Conservation (phyloP, 2,329 filamentous ascomycete species). For the Podosphaera leucotricha region DNA sequence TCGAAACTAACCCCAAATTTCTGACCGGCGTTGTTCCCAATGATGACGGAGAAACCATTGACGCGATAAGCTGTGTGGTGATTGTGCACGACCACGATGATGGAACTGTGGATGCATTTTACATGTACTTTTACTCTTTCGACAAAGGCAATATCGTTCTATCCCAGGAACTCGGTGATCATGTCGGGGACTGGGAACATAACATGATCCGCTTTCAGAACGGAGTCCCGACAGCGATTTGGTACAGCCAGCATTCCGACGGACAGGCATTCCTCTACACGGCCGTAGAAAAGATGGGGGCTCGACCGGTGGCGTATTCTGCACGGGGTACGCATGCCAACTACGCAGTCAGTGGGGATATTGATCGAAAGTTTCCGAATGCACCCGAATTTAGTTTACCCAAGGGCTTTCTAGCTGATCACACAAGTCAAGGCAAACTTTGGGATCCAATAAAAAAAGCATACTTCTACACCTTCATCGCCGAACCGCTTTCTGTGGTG, state of each 20-base stretch:
- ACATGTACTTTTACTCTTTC: slow-evolving; percentile 17
- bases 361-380: slow-evolving; percentile 34
- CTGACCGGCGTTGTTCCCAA: slow-evolving; percentile 30
- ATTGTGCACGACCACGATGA: slow-evolving; percentile 34
- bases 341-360: slow-evolving; percentile 33
- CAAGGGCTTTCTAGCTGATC: slow-evolving; percentile 26
- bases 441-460: slow-evolving; percentile 36
- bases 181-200: slow-evolving; percentile 45
- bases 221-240: slow-evolving; percentile 29
- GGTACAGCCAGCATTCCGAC: slow-evolving; percentile 37
- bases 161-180: slow-evolving; percentile 17
- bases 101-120: slow-evolving; percentile 18
- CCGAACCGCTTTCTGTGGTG: slow-evolving; percentile 10
- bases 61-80: slow-evolving; percentile 26
- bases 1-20: slow-evolving; percentile 23
- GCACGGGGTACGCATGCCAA: slow-evolving; percentile 39
- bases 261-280: slow-evolving; percentile 39
- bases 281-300: slow-evolving; percentile 27
- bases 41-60: slow-evolving; percentile 23
- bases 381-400: slow-evolving; percentile 29
- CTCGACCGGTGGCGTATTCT: slow-evolving; percentile 31
- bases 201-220: slow-evolving; percentile 41
- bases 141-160: slow-evolving; percentile 15
- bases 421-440: slow-evolving; percentile 27
- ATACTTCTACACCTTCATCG: slow-evolving; percentile 30